Percentiles rank a stretch among this genome's conserved stretches.
phyloP scores from a whole-genome alignment of 805 yeast genomes.

The Starmerella sp. region DNA sequence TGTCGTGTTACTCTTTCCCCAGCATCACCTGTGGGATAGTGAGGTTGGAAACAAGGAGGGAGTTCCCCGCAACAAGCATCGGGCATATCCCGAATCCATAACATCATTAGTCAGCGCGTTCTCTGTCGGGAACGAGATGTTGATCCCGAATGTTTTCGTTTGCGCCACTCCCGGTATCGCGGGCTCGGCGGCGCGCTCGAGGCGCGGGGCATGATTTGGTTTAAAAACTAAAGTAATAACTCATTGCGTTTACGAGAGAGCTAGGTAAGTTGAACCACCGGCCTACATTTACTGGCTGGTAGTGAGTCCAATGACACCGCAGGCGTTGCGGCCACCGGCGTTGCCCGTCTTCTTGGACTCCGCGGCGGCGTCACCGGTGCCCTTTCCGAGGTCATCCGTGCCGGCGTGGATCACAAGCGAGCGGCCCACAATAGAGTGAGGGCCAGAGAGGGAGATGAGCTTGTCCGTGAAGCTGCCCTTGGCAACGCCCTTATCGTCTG shows the following conservation, averaged over 20 bases:
- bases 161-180: not conserved
- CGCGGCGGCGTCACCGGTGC: slow-evolving; percentile 51
- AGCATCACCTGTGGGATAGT: not conserved
- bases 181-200: not conserved
- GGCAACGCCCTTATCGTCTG: slow-evolving; percentile 82
- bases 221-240: not conserved
- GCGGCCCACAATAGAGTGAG: slow-evolving; percentile 83
- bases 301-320: slow-evolving; percentile 89
- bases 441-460: slow-evolving; percentile 72
- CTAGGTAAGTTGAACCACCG: not conserved
- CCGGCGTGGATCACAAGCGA: slow-evolving; percentile 92
- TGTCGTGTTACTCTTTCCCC: not conserved
- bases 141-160: not conserved
- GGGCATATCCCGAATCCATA: not conserved
- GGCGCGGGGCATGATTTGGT: no score
- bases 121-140: not conserved
- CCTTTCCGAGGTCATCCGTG: slow-evolving; percentile 87
- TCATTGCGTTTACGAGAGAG: not conserved
- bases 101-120: not conserved
- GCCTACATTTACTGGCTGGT: slow-evolving; percentile 19
- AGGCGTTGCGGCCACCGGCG: slow-evolving; percentile 96
- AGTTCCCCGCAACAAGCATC: not conserved
- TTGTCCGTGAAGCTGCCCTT: slow-evolving; percentile 76
- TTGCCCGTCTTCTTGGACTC: slow-evolving; percentile 93
- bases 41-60: not conserved